Evolutionary conservation across 2,329 filamentous ascomycete genomes (phyloP), one percentile per base, ranked within the genome.

Genomic region (Emergomyces pasteurianus): DNA sequence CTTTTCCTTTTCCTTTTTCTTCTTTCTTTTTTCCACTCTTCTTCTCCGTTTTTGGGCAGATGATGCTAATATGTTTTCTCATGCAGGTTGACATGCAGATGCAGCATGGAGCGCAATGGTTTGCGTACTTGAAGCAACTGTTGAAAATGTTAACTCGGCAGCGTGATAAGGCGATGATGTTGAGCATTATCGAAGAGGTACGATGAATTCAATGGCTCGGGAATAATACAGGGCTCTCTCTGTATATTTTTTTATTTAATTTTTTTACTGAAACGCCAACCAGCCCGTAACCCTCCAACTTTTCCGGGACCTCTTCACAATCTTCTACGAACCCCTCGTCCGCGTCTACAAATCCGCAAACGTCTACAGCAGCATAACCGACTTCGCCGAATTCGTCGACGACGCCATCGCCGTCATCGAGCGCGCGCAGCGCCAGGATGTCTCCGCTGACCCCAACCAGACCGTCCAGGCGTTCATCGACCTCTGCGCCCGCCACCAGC

Each of bases 391-490:
- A 46, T 99, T 99, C 68, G 85, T 94, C 59, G 91, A 96, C 70
- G 94, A 99, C 72, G 89, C 92, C 72, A 96, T 97, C 67, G 82
- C 85, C 69, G 90, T 92, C 65, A 83, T 88, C 58, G 84, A 87
- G 68, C 80, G 81, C 50, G 84, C 83, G 46, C 85, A 87, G 67
- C 78, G 82, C 36, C 84, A 87, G 72, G 94, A 97, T 72, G 88
- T 94, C 53, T 92, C 90, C 1, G 91, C 92, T 1, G 94, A 99
- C 72, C 94, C 94, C 4, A 99, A 99, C 73, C 92, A 96, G 78
- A 99, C 94, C 0, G 94, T 99, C 1, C 94, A 99, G 73, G 88
- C 91, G 18, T 99, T 99, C 71, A 99, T 99, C 70, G 94, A 99
- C 71, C 82, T 99, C 26, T 99, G 94, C 74, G 88, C 90, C 66